Conservation (phyloP, 345 rosid genomes). For the Brassica napus region Da-Ae NC_063437.1:12037501-12038000, state of each 20-base stretch:
- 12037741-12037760: constrained; percentile 72
- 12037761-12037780: constrained; percentile 85
- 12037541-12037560: not conserved
- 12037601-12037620: constrained; percentile 92
- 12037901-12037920: constrained; percentile 48
- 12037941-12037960: constrained; percentile 1
- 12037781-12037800: constrained; percentile 57
- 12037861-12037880: constrained; percentile 58
- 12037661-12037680: not conserved
- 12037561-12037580: constrained; percentile 83
- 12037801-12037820: constrained; percentile 60
- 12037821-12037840: constrained; percentile 71
- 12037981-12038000: constrained; percentile 16
- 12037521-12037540: not conserved
- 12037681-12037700: constrained; percentile 56
- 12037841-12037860: constrained; percentile 66
- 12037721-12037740: constrained; percentile 87
- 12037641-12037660: too few species aligned
- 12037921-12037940: constrained; percentile 24
- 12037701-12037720: constrained; percentile 73
- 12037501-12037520: not conserved
- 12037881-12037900: constrained; percentile 60
- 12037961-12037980: constrained; percentile 10
- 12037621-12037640: constrained; percentile 65
- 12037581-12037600: constrained; percentile 96